Conservation (phyloP, 331 rosid species). For the Erythrophleum ivorense region DNA sequence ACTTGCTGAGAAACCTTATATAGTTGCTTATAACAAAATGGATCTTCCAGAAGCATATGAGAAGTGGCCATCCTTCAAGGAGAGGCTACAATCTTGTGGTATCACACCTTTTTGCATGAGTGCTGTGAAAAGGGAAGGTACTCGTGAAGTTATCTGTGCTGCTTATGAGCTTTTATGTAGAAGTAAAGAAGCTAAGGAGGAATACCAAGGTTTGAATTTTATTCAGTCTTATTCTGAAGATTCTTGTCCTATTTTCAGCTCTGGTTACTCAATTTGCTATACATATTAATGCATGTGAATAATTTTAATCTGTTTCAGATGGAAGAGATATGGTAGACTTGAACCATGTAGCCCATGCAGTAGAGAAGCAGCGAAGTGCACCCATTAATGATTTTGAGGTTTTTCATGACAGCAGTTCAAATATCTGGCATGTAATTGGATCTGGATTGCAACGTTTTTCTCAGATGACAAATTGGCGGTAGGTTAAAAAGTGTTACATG, state of each 20-base stretch:
- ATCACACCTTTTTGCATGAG: constrained; percentile 84
- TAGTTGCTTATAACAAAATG: constrained; percentile 92
- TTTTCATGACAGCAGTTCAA: constrained; percentile 60
- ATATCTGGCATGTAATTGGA: constrained; percentile 79
- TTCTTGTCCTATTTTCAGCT: background rate
- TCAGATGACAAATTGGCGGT: constrained; percentile 99
- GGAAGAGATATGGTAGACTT: constrained; percentile 54
- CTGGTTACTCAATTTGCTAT: constrained; percentile 7
- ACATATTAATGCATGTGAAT: constrained; percentile 37
- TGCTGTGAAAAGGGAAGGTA: constrained; percentile 81
- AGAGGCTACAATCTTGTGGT: constrained; percentile 71
- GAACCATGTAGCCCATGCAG: constrained; percentile 73
- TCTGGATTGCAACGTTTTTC: constrained; percentile 89
- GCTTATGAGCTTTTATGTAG: constrained; percentile 68
- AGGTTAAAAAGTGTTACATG: constrained; percentile 41
- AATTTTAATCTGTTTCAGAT: constrained; percentile 53
- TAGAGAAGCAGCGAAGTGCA: constrained; percentile 73
- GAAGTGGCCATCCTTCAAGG: constrained; percentile 82
- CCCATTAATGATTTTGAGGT: constrained; percentile 87
- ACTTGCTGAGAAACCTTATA: constrained; percentile 83
- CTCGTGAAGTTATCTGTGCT: constrained; percentile 75
- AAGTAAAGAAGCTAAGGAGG: constrained; percentile 58
- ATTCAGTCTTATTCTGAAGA: constrained; percentile 22
- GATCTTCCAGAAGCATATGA: constrained; percentile 95
- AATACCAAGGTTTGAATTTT: constrained; percentile 56